Percentiles rank a stretch among this genome's conserved stretches.
Conservation (phyloP, 1,284 basidiomycete genomes). For the Trametes pubescens region DNA sequence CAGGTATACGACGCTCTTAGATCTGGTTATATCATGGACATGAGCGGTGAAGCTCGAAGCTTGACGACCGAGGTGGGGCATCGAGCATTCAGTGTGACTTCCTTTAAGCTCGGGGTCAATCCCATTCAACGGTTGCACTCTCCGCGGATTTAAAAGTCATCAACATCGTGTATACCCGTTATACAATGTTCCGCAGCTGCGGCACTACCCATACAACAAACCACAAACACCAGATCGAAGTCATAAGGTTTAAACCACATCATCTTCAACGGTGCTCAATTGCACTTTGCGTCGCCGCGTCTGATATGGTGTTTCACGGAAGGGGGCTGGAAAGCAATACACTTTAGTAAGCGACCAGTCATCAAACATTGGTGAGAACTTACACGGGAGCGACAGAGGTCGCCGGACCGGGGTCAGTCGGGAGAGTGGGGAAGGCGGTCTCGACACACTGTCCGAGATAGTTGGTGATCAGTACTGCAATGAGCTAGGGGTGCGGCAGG, state of each 20-base stretch:
- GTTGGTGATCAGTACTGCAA: background rate
- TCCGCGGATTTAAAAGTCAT: too few relatives aligned
- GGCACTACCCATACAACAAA: background rate
- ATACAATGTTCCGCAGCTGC: background rate
- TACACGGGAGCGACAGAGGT: constrained; percentile 43
- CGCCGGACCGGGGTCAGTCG: constrained; percentile 42
- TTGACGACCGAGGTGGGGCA: too few relatives aligned
- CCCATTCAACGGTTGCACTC: too few relatives aligned
- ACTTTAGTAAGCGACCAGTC: background rate
- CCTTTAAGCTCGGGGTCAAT: too few relatives aligned
- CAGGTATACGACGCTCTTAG: too few relatives aligned
- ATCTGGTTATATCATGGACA: too few relatives aligned
- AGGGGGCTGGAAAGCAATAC: constrained; percentile 1
- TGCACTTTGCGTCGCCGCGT: background rate
- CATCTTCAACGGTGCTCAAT: background rate
- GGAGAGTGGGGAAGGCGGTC: constrained; percentile 42
- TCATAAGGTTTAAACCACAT: background rate
- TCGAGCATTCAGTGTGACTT: too few relatives aligned
- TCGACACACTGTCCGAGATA: constrained; percentile 6
- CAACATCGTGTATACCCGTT: background rate
- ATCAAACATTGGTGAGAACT: constrained; percentile 12
- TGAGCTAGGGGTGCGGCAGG: background rate
- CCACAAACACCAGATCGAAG: background rate
- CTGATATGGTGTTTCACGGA: background rate
- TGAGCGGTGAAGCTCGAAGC: too few relatives aligned